Percentiles rank a stretch among this genome's conserved stretches.
These are phyloP conservation scores for Podospora sp. DNA, from an alignment of 495 filamentous ascomycete genomes.

Conservation along the genomic window DNA sequence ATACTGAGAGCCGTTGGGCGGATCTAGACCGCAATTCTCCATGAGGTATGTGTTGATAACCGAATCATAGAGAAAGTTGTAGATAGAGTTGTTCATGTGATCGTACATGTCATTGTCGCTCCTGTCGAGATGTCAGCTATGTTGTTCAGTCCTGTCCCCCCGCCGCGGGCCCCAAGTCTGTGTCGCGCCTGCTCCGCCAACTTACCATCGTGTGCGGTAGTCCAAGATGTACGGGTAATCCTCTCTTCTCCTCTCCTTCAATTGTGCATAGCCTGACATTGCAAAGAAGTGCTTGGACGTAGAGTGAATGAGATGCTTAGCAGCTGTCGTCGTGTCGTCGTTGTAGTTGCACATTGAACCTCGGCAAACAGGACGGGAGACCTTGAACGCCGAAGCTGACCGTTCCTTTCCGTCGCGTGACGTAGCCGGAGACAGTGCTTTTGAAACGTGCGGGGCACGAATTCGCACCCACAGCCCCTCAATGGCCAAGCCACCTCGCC, in stretches of 20 bases:
- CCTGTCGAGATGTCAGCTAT: conserved; percentile 49
- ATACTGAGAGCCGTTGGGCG: conserved; percentile 67
- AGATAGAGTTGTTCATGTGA: conserved; percentile 82
- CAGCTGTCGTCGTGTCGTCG: not conserved
- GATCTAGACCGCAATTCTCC: conserved; percentile 72
- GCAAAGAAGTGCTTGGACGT: not conserved
- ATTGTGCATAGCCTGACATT: conserved; percentile 5
- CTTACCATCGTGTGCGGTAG: conserved; percentile 87
- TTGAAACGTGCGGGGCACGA: not conserved
- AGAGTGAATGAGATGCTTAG: too few relatives aligned
- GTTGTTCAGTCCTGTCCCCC: too few relatives aligned
- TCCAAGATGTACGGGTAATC: conserved; percentile 82
- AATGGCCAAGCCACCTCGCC: not conserved
- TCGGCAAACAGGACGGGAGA: not conserved
- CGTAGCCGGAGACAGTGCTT: not conserved
- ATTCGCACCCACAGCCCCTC: not conserved
- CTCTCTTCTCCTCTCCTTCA: conserved; percentile 65
- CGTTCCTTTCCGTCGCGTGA: not conserved
- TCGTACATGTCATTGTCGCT: conserved; percentile 96
- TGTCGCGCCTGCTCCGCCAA: not conserved
- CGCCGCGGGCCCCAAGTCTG: not conserved
- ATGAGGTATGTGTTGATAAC: conserved; percentile 91
- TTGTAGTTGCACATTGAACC: not conserved
- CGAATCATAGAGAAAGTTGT: conserved; percentile 82
- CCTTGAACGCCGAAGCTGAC: not conserved